Conservation (phyloP, 1,139 yeast species). For the Yamadazyma dendronema region DNA sequence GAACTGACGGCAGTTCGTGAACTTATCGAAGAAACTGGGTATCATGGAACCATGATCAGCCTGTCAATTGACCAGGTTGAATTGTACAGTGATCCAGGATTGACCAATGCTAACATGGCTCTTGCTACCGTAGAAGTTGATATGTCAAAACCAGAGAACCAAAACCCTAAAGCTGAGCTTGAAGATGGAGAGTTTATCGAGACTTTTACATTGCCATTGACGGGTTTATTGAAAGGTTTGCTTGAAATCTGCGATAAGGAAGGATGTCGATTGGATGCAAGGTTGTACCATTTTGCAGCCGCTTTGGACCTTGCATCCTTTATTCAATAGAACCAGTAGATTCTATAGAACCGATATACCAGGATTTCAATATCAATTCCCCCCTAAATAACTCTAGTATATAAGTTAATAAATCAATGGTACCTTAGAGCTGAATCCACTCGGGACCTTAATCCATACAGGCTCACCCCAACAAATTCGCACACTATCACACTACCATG, state of each 20-base stretch:
- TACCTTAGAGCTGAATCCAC: too few species aligned
- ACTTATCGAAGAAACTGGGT: constrained; percentile 89
- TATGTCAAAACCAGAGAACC: constrained; percentile 59
- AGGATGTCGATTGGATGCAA: constrained; percentile 81
- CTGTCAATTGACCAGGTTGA: constrained; percentile 43
- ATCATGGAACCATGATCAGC: constrained; percentile 57
- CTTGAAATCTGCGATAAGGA: constrained; percentile 46
- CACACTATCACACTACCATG: not conserved
- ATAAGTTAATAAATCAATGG: not conserved
- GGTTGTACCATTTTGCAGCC: constrained; percentile 81
- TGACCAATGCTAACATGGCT: constrained; percentile 85
- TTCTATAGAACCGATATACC: too few species aligned
- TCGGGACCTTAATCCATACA: too few species aligned
- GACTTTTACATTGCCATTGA: constrained; percentile 67
- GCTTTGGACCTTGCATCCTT: constrained; percentile 48
- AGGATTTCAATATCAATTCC: too few species aligned
- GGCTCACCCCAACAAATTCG: not conserved
- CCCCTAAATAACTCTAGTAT: not conserved
- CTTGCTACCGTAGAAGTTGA: constrained; percentile 81
- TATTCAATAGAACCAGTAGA: too few species aligned
- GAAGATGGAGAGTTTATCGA: constrained; percentile 92
- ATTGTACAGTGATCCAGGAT: constrained; percentile 88
- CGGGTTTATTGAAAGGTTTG: constrained; percentile 54
- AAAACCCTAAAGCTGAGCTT: constrained; percentile 65
- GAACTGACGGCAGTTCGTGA: constrained; percentile 85